Percentiles rank a stretch among this genome's conserved stretches.
Conservation (phyloP, 1,284 basidiomycete genomes). For the Fomitopsis schrenkii region DNA sequence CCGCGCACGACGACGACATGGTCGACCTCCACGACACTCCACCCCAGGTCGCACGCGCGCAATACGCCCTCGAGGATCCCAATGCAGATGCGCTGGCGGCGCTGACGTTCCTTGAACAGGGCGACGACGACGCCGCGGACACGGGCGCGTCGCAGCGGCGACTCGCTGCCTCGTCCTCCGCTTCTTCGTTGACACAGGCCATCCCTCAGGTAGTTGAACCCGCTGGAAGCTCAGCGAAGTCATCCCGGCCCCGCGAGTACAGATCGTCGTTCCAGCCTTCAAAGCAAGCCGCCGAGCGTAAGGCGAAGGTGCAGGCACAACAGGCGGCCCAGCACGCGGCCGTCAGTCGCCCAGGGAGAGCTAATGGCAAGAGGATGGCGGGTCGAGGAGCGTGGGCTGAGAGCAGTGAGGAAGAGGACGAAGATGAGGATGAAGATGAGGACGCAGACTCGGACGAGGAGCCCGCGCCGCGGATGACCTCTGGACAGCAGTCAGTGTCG, state of each 20-base stretch:
- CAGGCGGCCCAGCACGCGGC: slow-evolving; percentile 76
- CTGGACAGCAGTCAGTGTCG: slow-evolving; percentile 24
- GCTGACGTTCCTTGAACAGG: slow-evolving; percentile 65
- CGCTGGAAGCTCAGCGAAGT: slow-evolving; percentile 12
- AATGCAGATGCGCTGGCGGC: slow-evolving; percentile 74
- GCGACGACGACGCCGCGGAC: slow-evolving; percentile 36
- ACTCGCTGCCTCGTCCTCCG: slow-evolving; percentile 12
- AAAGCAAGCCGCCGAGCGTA: slow-evolving; percentile 75
- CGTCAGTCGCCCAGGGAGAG: slow-evolving; percentile 65
- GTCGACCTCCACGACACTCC: slow-evolving; percentile 14
- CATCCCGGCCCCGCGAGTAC: slow-evolving; percentile 16
- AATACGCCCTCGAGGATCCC: slow-evolving; percentile 36
- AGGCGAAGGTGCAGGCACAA: slow-evolving; percentile 77
- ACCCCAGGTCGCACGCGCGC: slow-evolving; percentile 1
- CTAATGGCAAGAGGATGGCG: slow-evolving; percentile 53
- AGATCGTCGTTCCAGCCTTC: slow-evolving; percentile 84
- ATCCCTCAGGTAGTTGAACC: slow-evolving; percentile 24
- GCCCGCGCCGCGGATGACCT: slow-evolving; percentile 32
- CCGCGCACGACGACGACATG: slow-evolving; percentile 14
- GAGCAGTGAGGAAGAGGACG: slow-evolving; percentile 77
- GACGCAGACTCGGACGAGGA: slow-evolving; percentile 63
- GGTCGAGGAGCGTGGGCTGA: slow-evolving; percentile 62
- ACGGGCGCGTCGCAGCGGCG: slow-evolving; percentile 14
- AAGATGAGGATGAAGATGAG: slow-evolving; percentile 70
- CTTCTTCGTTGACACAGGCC: slow-evolving; percentile 13